A percentile compares a stretch with the other conserved stretches of the same genome.
These are phyloP conservation scores for Nepenthes mirabilis DNA, from an alignment of 148 eudicot species.

Conservation along the genomic window DNA sequence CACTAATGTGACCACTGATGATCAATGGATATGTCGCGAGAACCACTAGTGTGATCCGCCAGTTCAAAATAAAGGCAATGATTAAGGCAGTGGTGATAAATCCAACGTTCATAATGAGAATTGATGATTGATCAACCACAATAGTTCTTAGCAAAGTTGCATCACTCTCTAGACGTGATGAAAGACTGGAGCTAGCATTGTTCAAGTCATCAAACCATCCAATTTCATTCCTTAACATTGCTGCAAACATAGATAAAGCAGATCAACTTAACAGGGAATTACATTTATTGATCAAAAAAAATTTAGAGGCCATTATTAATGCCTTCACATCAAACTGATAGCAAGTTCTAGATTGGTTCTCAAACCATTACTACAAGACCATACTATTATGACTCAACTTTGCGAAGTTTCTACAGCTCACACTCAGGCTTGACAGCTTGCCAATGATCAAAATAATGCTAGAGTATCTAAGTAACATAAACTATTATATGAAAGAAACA, in stretches of 20 bases:
- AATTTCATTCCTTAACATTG: slow-evolving; percentile 86
- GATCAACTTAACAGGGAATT: not conserved
- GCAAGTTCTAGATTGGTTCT: no score
- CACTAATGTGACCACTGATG: slow-evolving; percentile 90
- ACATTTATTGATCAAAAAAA: no score
- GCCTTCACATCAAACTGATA: no score
- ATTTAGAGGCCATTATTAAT: no score
- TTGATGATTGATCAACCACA: slow-evolving; percentile 69
- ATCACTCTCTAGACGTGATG: slow-evolving; percentile 88
- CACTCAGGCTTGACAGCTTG: no score
- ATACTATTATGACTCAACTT: no score
- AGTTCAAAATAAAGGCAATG: slow-evolving; percentile 74
- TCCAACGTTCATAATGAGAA: slow-evolving; percentile 73
- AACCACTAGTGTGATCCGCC: slow-evolving; percentile 85
- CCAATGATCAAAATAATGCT: no score
- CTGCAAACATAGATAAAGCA: slow-evolving; percentile 33
- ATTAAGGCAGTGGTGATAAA: slow-evolving; percentile 68
- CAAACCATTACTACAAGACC: no score
- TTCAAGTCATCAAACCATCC: slow-evolving; percentile 86
- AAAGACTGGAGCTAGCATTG: slow-evolving; percentile 77
- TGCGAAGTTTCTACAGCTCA: no score
- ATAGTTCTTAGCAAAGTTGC: slow-evolving; percentile 66
- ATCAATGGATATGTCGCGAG: slow-evolving; percentile 79
- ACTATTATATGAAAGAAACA: no score
- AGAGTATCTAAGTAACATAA: no score